These are phyloP conservation scores for Curvularia hawaiiensis DNA, from an alignment of 2,329 filamentous ascomycete species.

Conservation along the genomic window DNA sequence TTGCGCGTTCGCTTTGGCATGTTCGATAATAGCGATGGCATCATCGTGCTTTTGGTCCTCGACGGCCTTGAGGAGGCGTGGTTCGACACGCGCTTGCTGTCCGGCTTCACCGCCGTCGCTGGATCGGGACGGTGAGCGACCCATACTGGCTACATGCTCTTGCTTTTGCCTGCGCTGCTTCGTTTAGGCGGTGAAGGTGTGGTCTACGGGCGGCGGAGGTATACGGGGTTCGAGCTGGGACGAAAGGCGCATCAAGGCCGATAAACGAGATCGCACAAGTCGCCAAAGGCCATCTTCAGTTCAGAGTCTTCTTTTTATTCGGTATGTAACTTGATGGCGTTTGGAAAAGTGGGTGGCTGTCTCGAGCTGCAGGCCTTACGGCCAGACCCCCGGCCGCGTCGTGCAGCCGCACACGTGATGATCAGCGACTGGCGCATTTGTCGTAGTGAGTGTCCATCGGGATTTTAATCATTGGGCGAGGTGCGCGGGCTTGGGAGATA, in stretches of 20 bases:
- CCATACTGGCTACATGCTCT: constrained; percentile 32
- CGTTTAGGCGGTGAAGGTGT: not conserved
- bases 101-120: constrained; percentile 42
- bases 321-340: constrained; percentile 4
- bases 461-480: not conserved
- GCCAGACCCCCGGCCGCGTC: constrained; percentile 19
- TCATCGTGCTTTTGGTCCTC: constrained; percentile 39
- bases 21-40: constrained; percentile 44
- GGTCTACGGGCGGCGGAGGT: constrained; percentile 3
- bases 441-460: constrained; percentile 2
- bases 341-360: constrained; percentile 19
- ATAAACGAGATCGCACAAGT: constrained; percentile 16
- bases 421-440: constrained; percentile 11
- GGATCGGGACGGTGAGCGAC: constrained; percentile 43
- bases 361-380: constrained; percentile 20
- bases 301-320: constrained; percentile 1
- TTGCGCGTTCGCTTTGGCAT: constrained; percentile 38
- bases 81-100: constrained; percentile 38
- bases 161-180: constrained; percentile 12
- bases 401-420: constrained; percentile 39
- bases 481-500: not conserved
- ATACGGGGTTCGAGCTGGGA: constrained; percentile 14
- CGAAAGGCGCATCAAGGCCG: constrained; percentile 12
- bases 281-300: constrained; percentile 10
- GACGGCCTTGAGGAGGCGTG: constrained; percentile 44